Evolutionary conservation across 140 eudicot genomes (phyloP), one percentile per base, ranked within the genome.

Genomic region (Stevia rebaudiana): DNA sequence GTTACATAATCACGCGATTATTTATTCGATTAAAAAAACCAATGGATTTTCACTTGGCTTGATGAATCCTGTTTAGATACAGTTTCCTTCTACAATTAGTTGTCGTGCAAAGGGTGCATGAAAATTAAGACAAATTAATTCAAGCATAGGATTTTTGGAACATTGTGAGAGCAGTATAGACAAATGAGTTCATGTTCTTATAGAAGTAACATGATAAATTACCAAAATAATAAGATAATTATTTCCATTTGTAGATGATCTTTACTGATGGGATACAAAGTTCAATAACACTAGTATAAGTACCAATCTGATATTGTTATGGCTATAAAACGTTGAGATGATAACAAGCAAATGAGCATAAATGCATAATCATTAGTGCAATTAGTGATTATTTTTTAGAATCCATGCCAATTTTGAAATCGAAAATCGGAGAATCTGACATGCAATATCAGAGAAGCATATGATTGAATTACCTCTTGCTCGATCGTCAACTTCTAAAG

Each of bases 401-500:
- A 6, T 8, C 7, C 39, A 36, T 36, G 41, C 8, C 44, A 40
- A 40, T 10, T 40, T 11, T 40, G 44, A 3, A 49, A 15, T 49
- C 10, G 0, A 49, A 9, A 51, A 23, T 51, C 16, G 6, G 8
- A 19, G 4, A 4, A 33, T 9, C 3, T 40, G 15, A 23, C 21
- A 15, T 44, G n/a, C 15, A 44, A 33, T 33, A 33, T 33, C 17
- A 22, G 21, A 61, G 12, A 61, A 40, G 11, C 28, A 30, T 47
- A 47, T 1, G 23, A 13, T 1, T 56, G 57, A 30, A 43, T 31
- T 22, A 85, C 96, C 96, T 85, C 74, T 78, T 4, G 96, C 90
- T 18, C 97, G 91, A 76, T 84, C 94, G 67, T 90, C 98, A 28
- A 90, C 95, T 65, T 90, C 85, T 65, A 90, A 69, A 51, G 98